Conservation (phyloP, 2,329 filamentous ascomycete genomes). For the Aspergillus luchuensis region DNA sequence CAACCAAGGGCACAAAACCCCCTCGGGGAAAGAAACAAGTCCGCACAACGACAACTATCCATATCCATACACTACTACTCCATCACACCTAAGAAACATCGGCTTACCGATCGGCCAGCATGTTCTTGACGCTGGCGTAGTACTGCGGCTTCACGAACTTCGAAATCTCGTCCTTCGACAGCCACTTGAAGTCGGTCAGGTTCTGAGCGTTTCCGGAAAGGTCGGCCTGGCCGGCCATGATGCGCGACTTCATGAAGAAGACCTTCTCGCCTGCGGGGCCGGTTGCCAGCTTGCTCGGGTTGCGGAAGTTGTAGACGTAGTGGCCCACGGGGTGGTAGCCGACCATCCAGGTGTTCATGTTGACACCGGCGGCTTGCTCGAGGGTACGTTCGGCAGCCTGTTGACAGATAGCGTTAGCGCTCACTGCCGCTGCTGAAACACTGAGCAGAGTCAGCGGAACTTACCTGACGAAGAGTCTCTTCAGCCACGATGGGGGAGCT, state of each 20-base stretch:
- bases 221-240: slow-evolving; percentile 95
- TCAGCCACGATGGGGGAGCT: slow-evolving; percentile 66
- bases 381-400: slow-evolving; percentile 83
- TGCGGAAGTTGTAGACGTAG: slow-evolving; percentile 61
- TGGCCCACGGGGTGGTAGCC: slow-evolving; percentile 88
- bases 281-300: slow-evolving; percentile 46
- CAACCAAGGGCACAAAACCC: not conserved
- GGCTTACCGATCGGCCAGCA: slow-evolving; percentile 74
- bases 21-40: not conserved
- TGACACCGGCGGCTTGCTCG: slow-evolving; percentile 74
- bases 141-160: slow-evolving; percentile 67
- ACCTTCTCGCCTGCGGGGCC: slow-evolving; percentile 71
- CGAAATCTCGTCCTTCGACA: slow-evolving; percentile 84
- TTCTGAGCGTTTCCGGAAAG: slow-evolving; percentile 70
- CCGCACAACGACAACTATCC: not conserved
- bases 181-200: slow-evolving; percentile 84
- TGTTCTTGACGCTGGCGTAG: slow-evolving; percentile 74
- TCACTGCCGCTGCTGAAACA: no score
- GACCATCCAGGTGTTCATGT: slow-evolving; percentile 99
- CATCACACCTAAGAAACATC: not conserved
- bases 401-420: slow-evolving; percentile 10
- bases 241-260: slow-evolving; percentile 95
- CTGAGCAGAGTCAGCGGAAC: slow-evolving; percentile 35
- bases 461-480: slow-evolving; percentile 81
- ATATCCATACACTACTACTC: slow-evolving; percentile 1